These are phyloP conservation scores for Boletus reticulatus DNA, from an alignment of 768 basidiomycete species.

Conservation along the genomic window DNA sequence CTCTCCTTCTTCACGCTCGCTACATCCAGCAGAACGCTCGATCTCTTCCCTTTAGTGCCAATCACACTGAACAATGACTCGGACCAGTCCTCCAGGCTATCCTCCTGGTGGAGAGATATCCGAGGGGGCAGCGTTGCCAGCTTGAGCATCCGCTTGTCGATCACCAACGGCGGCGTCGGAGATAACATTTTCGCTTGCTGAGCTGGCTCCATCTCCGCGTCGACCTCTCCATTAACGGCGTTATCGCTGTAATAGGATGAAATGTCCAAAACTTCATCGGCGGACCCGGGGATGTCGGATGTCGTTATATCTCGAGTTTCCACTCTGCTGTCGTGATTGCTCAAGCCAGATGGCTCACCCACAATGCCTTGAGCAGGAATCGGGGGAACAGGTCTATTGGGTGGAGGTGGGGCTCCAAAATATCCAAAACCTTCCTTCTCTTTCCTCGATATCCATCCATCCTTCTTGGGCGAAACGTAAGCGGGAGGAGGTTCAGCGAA, in stretches of 20 bases:
- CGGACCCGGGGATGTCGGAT: slow-evolving; percentile 20
- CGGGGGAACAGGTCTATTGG: slow-evolving; percentile 19
- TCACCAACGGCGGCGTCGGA: slow-evolving; percentile 32
- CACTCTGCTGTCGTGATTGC: background rate
- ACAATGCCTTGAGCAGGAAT: slow-evolving; percentile 1
- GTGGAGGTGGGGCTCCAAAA: slow-evolving; percentile 3
- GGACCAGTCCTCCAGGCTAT: slow-evolving; percentile 52
- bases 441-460: slow-evolving; percentile 3
- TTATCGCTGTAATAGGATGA: slow-evolving; percentile 19
- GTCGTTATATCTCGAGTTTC: background rate
- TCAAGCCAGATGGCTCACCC: slow-evolving; percentile 7
- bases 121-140: slow-evolving; percentile 44
- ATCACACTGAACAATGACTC: slow-evolving; percentile 54
- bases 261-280: slow-evolving; percentile 29
- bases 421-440: slow-evolving; percentile 17
- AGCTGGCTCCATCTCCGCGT: slow-evolving; percentile 4
- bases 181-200: slow-evolving; percentile 8
- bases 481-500: slow-evolving; percentile 47
- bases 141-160: slow-evolving; percentile 23
- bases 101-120: slow-evolving; percentile 50
- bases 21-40: slow-evolving; percentile 5
- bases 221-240: background rate
- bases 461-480: slow-evolving; percentile 32
- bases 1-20: slow-evolving; percentile 11
- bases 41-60: slow-evolving; percentile 28